phyloP scores from a whole-genome alignment of 768 basidiomycete genomes.

The Trametes coccinea region DNA sequence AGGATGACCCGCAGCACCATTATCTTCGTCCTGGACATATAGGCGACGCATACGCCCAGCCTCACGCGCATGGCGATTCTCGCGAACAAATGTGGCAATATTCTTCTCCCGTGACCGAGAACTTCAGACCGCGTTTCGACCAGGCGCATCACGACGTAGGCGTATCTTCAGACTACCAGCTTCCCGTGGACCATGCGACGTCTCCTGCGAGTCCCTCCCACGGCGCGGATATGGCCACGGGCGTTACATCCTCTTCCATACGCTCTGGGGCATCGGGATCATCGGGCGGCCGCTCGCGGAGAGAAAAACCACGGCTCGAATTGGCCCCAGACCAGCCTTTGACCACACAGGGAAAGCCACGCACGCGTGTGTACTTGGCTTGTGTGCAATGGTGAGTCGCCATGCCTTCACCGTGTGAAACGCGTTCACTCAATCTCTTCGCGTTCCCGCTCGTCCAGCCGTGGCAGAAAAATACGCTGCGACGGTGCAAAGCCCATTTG shows the following conservation, averaged over 20 bases:
- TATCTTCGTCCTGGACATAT: conserved; percentile 8
- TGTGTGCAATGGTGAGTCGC: conserved; percentile 69
- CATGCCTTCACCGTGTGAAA: neutral
- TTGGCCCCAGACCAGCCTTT: conserved; percentile 77
- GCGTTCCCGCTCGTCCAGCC: conserved; percentile 41
- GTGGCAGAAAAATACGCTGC: conserved; percentile 77
- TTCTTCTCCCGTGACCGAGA: conserved; percentile 1
- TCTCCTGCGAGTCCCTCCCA: conserved; percentile 15
- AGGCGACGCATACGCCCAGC: conserved; percentile 10
- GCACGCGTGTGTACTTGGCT: conserved; percentile 75
- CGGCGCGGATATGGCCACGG: conserved; percentile 1
- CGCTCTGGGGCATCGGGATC: conserved; percentile 7
- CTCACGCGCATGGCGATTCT: neutral
- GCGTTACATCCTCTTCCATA: neutral
- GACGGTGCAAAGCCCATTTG: conserved; percentile 79
- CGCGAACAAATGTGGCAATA: conserved; percentile 18
- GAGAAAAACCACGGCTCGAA: conserved; percentile 54
- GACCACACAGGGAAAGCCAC: conserved; percentile 77
- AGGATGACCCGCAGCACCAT: conserved; percentile 18
- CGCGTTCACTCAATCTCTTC: conserved; percentile 1
- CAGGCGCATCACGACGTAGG: conserved; percentile 7
- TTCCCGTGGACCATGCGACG: neutral
- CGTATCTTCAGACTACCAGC: conserved; percentile 7
- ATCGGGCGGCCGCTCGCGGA: conserved; percentile 24
- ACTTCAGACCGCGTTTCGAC: conserved; percentile 15